A percentile compares a stretch with the other conserved stretches of the same genome.
Evolutionary conservation across 305 asterid species (phyloP).

Genomic region (Fraxinus latifolia): DNA sequence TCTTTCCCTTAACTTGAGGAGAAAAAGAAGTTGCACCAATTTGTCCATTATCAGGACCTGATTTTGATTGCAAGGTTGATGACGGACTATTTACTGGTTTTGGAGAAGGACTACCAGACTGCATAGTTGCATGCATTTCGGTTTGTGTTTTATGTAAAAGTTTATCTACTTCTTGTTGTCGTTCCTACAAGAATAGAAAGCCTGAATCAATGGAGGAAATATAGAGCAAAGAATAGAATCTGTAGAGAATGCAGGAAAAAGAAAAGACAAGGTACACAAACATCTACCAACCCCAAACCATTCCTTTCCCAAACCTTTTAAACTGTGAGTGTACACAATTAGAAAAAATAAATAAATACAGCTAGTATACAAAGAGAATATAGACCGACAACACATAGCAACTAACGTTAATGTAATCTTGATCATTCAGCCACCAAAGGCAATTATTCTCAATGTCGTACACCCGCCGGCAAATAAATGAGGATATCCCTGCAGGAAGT

Average conservation of each 20-base stretch:
- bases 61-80: slow-evolving; percentile 50
- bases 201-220: neutral
- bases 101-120: slow-evolving; percentile 64
- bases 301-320: slow-evolving; percentile 4
- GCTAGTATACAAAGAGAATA: neutral
- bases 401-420: slow-evolving; percentile 77
- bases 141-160: slow-evolving; percentile 46
- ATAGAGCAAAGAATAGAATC: neutral
- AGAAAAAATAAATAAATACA: neutral
- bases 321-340: neutral
- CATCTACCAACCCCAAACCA: neutral
- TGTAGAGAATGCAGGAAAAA: neutral
- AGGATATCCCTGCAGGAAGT: slow-evolving; percentile 75
- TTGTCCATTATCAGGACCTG: slow-evolving; percentile 50
- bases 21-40: slow-evolving; percentile 36
- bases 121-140: slow-evolving; percentile 60
- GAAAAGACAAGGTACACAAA: neutral
- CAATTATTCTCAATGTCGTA: slow-evolving; percentile 73
- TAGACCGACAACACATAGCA: slow-evolving; percentile 8
- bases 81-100: slow-evolving; percentile 50
- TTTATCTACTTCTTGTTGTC: slow-evolving; percentile 60
- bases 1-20: slow-evolving; percentile 56
- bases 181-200: slow-evolving; percentile 44
- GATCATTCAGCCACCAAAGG: slow-evolving; percentile 91
- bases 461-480: slow-evolving; percentile 81